Evolutionary conservation across 495 filamentous ascomycete genomes (phyloP).

Genomic region (Beverwykella pulmonaria): DNA sequence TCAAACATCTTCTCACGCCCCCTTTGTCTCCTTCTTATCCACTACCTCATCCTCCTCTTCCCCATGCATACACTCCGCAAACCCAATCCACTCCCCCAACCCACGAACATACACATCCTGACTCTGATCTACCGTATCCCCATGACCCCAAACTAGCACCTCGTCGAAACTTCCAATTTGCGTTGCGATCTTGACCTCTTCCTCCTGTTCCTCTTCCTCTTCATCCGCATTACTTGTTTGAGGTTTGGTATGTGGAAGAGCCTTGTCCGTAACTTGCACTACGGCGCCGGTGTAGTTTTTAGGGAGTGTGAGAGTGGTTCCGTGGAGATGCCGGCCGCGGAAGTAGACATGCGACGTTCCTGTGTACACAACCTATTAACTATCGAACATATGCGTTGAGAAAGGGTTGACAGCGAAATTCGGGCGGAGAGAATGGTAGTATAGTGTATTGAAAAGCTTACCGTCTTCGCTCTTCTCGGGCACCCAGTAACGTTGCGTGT

Average conservation of each 20-base stretch:
- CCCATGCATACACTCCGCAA: constrained; percentile 63
- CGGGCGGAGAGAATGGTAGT: not conserved
- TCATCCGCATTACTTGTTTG: constrained; percentile 36
- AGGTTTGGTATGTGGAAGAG: constrained; percentile 14
- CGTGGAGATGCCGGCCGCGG: constrained; percentile 79
- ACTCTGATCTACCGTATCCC: constrained; percentile 25
- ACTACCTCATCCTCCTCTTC: constrained; percentile 7
- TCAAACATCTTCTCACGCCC: not conserved
- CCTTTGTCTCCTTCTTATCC: not conserved
- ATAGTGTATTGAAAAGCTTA: constrained; percentile 33
- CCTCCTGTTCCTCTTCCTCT: constrained; percentile 51
- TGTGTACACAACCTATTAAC: constrained; percentile 12
- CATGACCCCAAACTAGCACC: constrained; percentile 83
- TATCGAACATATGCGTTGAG: too few relatives aligned
- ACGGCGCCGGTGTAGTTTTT: constrained; percentile 61
- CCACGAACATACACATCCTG: constrained; percentile 62
- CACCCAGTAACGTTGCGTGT: constrained; percentile 71
- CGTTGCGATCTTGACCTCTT: constrained; percentile 63
- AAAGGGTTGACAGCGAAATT: too few relatives aligned
- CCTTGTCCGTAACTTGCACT: constrained; percentile 34
- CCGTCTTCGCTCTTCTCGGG: constrained; percentile 48
- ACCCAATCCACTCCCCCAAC: constrained; percentile 80
- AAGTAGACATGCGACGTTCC: constrained; percentile 68
- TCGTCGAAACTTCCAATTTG: constrained; percentile 72
- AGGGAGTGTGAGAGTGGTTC: constrained; percentile 68